Evolutionary conservation across 2,329 filamentous ascomycete genomes (phyloP).

Genomic region (Cercospora janseana): DNA sequence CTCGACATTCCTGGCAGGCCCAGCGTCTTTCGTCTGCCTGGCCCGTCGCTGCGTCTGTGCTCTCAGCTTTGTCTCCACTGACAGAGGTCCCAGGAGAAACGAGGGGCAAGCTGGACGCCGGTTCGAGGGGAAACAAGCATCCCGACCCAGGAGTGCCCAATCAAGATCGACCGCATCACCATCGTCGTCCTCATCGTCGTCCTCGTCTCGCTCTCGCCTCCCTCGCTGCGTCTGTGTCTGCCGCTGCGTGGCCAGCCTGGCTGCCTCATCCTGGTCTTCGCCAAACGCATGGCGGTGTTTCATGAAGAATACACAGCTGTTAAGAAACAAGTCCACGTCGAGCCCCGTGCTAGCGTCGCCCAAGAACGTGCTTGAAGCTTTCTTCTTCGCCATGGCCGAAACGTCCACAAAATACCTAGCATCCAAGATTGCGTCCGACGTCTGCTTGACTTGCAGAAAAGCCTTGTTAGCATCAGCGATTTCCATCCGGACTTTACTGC

Average conservation of each 20-base stretch:
- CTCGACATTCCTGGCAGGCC: slow-evolving; percentile 70
- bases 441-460: slow-evolving; percentile 69
- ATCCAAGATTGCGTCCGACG: slow-evolving; percentile 85
- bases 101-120: slow-evolving; percentile 73
- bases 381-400: slow-evolving; percentile 76
- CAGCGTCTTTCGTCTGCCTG: slow-evolving; percentile 65
- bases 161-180: slow-evolving; percentile 72
- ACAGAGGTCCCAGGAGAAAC: slow-evolving; percentile 84
- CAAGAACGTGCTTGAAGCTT: slow-evolving; percentile 69
- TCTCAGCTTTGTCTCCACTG: slow-evolving; percentile 79
- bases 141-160: slow-evolving; percentile 79
- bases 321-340: slow-evolving; percentile 87
- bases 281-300: slow-evolving; percentile 54
- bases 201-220: slow-evolving; percentile 22
- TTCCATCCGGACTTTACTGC: slow-evolving; percentile 47
- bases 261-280: slow-evolving; percentile 52
- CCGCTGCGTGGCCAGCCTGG: slow-evolving; percentile 10
- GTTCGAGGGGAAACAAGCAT: slow-evolving; percentile 71
- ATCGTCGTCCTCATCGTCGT: slow-evolving; percentile 60
- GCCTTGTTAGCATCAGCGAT: slow-evolving; percentile 54
- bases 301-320: slow-evolving; percentile 89
- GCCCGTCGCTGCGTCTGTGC: slow-evolving; percentile 69
- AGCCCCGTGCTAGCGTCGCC: slow-evolving; percentile 72
- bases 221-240: slow-evolving; percentile 26
- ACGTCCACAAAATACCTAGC: slow-evolving; percentile 79